These are phyloP conservation scores for Lolium rigidum DNA, from an alignment of 176 grass and related monocot genomes.

Conservation along the genomic window DNA sequence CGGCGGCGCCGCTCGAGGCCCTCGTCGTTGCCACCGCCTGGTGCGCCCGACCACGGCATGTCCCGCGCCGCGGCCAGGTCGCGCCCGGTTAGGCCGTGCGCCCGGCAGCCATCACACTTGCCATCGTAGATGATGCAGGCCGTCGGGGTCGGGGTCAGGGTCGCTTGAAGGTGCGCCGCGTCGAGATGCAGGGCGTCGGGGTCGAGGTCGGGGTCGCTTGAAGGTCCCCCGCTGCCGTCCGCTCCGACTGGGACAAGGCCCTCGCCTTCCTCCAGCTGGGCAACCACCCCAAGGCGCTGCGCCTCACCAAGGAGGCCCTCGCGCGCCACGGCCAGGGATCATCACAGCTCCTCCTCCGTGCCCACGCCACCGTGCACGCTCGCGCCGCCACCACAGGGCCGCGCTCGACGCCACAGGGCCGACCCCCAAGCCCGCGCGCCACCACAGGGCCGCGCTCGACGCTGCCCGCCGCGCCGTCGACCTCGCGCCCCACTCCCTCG, in stretches of 20 bases:
- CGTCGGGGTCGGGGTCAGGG: too few relatives aligned
- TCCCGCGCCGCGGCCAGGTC: too few relatives aligned
- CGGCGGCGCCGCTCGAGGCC: too few relatives aligned
- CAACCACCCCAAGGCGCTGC: slow-evolving; percentile 65
- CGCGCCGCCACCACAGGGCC: slow-evolving; percentile 37
- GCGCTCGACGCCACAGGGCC: slow-evolving; percentile 42
- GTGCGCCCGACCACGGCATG: too few relatives aligned
- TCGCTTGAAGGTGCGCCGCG: too few relatives aligned
- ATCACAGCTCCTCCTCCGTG: slow-evolving; percentile 59
- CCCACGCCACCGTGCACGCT: slow-evolving; percentile 69
- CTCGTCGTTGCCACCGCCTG: too few relatives aligned
- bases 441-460: slow-evolving; percentile 58
- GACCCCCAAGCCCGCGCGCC: slow-evolving; percentile 65
- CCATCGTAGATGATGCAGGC: too few relatives aligned
- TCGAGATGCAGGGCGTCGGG: too few relatives aligned
- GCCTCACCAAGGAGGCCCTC: slow-evolving; percentile 67
- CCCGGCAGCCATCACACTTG: too few relatives aligned
- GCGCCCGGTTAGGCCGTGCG: too few relatives aligned
- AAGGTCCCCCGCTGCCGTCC: slow-evolving; percentile 34
- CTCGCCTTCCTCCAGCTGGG: slow-evolving; percentile 63
- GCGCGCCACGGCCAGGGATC: slow-evolving; percentile 50
- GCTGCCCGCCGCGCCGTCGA: slow-evolving; percentile 60
- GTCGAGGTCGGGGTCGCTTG: too few relatives aligned
- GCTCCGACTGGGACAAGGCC: slow-evolving; percentile 69
- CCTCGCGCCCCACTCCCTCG: slow-evolving; percentile 76